A percentile compares a stretch with the other conserved stretches of the same genome.
phyloP scores from a whole-genome alignment of 768 basidiomycete species.

The Amanita pseudoporphyria region DNA sequence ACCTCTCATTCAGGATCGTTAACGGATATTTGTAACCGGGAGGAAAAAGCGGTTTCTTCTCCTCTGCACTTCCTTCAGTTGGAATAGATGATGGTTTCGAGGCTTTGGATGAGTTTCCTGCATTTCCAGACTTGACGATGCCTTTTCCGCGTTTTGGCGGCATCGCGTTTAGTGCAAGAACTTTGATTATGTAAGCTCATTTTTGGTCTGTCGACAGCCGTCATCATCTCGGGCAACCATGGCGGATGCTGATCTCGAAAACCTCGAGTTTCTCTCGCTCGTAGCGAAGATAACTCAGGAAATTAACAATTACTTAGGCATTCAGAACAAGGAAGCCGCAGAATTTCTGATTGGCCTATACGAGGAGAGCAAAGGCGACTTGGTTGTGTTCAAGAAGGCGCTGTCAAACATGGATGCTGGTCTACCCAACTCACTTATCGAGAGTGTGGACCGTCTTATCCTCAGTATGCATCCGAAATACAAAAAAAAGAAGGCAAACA shows the following conservation, averaged over 20 bases:
- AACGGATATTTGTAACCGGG: constrained; percentile 80
- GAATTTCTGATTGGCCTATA: constrained; percentile 93
- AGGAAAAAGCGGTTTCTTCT: constrained; percentile 64
- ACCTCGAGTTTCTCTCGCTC: constrained; percentile 88
- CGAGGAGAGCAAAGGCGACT: constrained; percentile 63
- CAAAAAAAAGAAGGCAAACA: constrained; percentile 56
- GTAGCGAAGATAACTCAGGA: constrained; percentile 91
- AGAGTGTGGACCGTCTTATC: constrained; percentile 91
- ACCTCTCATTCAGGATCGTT: constrained; percentile 74
- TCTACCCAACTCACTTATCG: constrained; percentile 85
- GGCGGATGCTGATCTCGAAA: constrained; percentile 73
- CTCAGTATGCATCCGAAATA: constrained; percentile 93
- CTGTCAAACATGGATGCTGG: constrained; percentile 69
- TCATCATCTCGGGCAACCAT: constrained; percentile 23
- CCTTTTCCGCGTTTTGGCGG: constrained; percentile 48
- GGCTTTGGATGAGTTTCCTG: constrained; percentile 74
- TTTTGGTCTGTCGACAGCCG: constrained; percentile 1
- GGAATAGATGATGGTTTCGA: constrained; percentile 17
- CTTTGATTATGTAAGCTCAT: constrained; percentile 10
- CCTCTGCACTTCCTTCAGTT: constrained; percentile 16
- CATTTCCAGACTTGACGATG: constrained; percentile 82
- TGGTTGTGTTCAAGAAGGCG: constrained; percentile 73
- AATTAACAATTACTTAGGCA: constrained; percentile 75
- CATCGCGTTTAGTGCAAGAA: constrained; percentile 26
- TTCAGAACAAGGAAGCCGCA: constrained; percentile 88